phyloP scores from a whole-genome alignment of 2,329 filamentous ascomycete species.

The Sporothrix curviconia region DNA sequence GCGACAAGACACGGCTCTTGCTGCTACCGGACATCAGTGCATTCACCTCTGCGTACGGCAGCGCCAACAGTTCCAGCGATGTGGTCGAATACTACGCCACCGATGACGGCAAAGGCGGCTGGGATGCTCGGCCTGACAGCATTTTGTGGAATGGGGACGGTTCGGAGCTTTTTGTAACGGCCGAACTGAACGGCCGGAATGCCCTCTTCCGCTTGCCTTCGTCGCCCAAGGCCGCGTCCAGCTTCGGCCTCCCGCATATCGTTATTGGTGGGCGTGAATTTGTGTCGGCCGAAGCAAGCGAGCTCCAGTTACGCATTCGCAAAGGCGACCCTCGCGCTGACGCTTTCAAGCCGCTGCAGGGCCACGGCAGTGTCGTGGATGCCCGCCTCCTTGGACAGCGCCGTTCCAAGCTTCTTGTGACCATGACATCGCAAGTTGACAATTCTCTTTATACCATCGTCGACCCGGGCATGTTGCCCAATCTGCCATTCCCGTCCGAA shows the following conservation, averaged over 20 bases:
- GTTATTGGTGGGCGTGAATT: conserved; percentile 34
- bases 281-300: neutral
- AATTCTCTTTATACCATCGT: conserved; percentile 63
- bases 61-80: conserved; percentile 25
- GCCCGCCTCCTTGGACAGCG: conserved; percentile 37
- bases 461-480: conserved; percentile 30
- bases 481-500: neutral
- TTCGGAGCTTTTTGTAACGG: conserved; percentile 62
- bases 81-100: conserved; percentile 58
- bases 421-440: conserved; percentile 62
- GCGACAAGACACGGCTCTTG: conserved; percentile 66
- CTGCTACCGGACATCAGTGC: conserved; percentile 56
- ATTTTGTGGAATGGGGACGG: conserved; percentile 54
- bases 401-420: conserved; percentile 51
- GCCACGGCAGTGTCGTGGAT: conserved; percentile 47
- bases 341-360: conserved; percentile 12
- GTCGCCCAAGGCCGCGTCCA: conserved; percentile 34
- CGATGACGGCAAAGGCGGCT: conserved; percentile 54
- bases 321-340: neutral
- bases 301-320: neutral
- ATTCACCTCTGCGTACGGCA: conserved; percentile 28
- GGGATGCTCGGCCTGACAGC: conserved; percentile 51
- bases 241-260: conserved; percentile 36
- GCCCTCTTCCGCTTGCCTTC: conserved; percentile 58
- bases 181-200: conserved; percentile 60